Percentiles rank a stretch among this genome's conserved stretches.
Evolutionary conservation across 306 rosid species (phyloP).

Genomic region (Ammopiptanthus mongolicus): DNA sequence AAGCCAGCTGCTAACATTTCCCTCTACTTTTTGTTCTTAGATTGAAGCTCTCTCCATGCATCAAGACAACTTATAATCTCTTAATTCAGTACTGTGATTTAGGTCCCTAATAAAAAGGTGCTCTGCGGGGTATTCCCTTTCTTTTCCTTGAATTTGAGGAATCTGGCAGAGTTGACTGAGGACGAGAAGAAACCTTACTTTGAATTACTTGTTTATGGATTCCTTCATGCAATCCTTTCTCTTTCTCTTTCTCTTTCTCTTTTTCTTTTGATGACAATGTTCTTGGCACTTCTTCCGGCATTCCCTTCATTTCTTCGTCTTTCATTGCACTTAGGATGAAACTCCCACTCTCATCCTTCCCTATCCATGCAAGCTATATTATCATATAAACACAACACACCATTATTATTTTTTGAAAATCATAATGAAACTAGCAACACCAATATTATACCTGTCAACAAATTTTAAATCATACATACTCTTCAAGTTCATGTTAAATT

Average conservation of each 20-base stretch:
- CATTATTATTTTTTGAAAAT: not conserved
- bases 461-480: not conserved
- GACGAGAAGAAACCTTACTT: not conserved
- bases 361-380: constrained; percentile 25
- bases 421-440: not conserved
- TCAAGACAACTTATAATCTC: constrained; percentile 19
- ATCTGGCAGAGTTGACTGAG: not conserved
- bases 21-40: not conserved
- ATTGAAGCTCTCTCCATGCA: not conserved
- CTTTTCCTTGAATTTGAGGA: constrained; percentile 47
- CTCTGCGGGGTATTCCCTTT: constrained; percentile 61
- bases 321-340: constrained; percentile 9
- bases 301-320: constrained; percentile 18
- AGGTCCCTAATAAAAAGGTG: constrained; percentile 42
- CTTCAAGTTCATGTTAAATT: not conserved
- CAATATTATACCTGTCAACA: not conserved
- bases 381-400: not conserved
- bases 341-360: constrained; percentile 26
- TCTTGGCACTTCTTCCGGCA: not conserved
- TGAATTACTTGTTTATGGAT: constrained; percentile 1
- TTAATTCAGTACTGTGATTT: not conserved
- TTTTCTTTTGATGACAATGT: constrained; percentile 8
- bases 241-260: constrained; percentile 13
- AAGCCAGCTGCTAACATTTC: constrained; percentile 14
- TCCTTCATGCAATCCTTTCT: constrained; percentile 20